Conservation (phyloP, 169 alveolate species). For the Cryptosporidium tyzzeri region DNA sequence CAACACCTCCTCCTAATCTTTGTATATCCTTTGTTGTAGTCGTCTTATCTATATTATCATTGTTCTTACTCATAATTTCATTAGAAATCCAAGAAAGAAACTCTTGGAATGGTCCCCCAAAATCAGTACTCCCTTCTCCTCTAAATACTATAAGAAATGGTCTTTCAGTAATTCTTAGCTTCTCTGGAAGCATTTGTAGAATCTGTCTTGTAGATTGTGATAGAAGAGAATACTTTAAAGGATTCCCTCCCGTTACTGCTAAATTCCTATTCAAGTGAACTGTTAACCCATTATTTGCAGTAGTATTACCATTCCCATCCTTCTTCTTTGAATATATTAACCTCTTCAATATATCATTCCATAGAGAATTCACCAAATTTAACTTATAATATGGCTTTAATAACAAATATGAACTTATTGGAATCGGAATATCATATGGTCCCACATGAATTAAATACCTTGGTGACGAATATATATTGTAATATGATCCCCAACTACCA, state of each 20-base stretch:
- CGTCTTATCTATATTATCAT: conserved; percentile 14
- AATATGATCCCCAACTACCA: conserved; percentile 67
- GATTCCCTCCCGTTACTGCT: conserved; percentile 82
- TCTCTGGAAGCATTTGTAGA: conserved; percentile 79
- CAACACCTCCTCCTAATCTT: no score
- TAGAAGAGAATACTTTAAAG: conserved; percentile 78
- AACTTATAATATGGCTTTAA: conserved; percentile 50
- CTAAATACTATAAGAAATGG: conserved; percentile 92
- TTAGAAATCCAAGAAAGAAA: conserved; percentile 87
- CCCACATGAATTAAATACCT: conserved; percentile 64
- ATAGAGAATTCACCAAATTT: conserved; percentile 30
- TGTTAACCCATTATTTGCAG: conserved; percentile 67
- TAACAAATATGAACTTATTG: conserved; percentile 50
- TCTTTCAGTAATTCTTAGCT: conserved; percentile 84
- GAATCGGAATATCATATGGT: conserved; percentile 66
- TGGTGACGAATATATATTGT: conserved; percentile 67
- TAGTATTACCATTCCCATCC: conserved; percentile 31
- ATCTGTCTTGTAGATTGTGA: conserved; percentile 84
- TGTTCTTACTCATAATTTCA: conserved; percentile 88
- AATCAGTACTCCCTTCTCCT: conserved; percentile 93
- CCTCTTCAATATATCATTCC: conserved; percentile 66
- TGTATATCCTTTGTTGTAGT: background rate
- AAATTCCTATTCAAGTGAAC: conserved; percentile 67
- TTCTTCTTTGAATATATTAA: conserved; percentile 43
- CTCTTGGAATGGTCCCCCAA: conserved; percentile 94